Percentiles rank a stretch among this genome's conserved stretches.
Conservation (phyloP, 2,329 filamentous ascomycete species). For the Fusarium irregulare region DNA sequence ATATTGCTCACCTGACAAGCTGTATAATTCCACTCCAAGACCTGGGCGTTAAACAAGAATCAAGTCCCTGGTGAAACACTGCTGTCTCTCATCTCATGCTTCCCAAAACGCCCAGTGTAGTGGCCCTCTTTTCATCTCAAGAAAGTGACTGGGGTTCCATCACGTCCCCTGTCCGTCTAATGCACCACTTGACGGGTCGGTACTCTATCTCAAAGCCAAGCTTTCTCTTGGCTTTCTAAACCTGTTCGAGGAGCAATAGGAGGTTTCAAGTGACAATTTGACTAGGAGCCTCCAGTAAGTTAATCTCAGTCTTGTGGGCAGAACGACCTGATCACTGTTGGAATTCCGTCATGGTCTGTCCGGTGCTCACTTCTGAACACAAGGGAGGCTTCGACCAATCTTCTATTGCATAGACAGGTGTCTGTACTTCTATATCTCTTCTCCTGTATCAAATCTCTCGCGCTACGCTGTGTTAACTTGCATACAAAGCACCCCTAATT, state of each 20-base stretch:
- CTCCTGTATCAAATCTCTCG: neutral
- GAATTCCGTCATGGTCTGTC: neutral
- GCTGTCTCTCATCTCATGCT: neutral
- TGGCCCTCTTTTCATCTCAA: conserved; percentile 36
- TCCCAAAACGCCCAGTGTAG: neutral
- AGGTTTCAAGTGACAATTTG: conserved; percentile 30
- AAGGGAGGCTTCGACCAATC: neutral
- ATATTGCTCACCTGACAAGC: neutral
- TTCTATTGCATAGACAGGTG: conserved; percentile 1
- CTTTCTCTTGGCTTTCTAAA: conserved; percentile 15
- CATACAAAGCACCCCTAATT: neutral
- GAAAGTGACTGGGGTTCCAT: neutral
- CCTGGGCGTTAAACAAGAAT: conserved; percentile 17
- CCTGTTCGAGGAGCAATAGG: conserved; percentile 13
- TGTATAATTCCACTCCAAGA: conserved; percentile 3
- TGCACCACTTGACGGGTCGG: conserved; percentile 14
- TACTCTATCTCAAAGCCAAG: conserved; percentile 40
- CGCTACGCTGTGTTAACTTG: neutral
- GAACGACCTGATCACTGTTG: neutral
- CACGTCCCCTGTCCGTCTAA: conserved; percentile 19
- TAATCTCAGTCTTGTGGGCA: neutral
- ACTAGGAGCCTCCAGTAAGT: neutral
- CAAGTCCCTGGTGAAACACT: conserved; percentile 32
- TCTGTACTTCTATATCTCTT: neutral
- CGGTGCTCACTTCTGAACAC: conserved; percentile 1